Evolutionary conservation across 805 yeast genomes (phyloP).

Genomic region (Wickerhamiella brachini): DNA sequence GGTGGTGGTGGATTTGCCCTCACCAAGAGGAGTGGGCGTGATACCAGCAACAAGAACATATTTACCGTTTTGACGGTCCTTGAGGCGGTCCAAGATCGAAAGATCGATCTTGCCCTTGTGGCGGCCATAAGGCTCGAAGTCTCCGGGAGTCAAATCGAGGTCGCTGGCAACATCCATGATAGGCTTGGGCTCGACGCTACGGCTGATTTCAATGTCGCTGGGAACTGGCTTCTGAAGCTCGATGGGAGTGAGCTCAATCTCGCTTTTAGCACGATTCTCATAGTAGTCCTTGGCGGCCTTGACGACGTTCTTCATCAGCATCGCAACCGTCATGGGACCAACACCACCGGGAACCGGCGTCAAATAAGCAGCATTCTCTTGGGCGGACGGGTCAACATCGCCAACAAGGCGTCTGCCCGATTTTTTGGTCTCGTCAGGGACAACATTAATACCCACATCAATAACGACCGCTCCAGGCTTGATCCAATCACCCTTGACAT

Average conservation of each 20-base stretch:
- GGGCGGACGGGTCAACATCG: conserved; percentile 73
- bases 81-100: conserved; percentile 53
- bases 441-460: conserved; percentile 90
- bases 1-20: conserved; percentile 94
- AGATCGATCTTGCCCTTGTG: conserved; percentile 82
- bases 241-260: conserved; percentile 43
- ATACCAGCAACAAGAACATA: conserved; percentile 91
- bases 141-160: conserved; percentile 61
- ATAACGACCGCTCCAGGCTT: conserved; percentile 78
- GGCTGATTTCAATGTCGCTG: conserved; percentile 77
- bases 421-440: conserved; percentile 58
- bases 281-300: conserved; percentile 58
- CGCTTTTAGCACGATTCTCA: conserved; percentile 32
- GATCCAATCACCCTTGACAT: conserved; percentile 75
- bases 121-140: conserved; percentile 81
- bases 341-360: conserved; percentile 99
- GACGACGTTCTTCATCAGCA: conserved; percentile 77
- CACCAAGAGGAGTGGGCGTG: conserved; percentile 94
- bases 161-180: conserved; percentile 66
- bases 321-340: conserved; percentile 98
- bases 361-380: conserved; percentile 48
- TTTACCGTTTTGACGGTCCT: conserved; percentile 56
- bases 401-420: conserved; percentile 79
- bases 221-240: conserved; percentile 59
- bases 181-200: conserved; percentile 76